Percentiles rank a stretch among this genome's conserved stretches.
phyloP scores from a whole-genome alignment of 2,329 filamentous ascomycete species.

The Trichoderma endophyticum region DNA sequence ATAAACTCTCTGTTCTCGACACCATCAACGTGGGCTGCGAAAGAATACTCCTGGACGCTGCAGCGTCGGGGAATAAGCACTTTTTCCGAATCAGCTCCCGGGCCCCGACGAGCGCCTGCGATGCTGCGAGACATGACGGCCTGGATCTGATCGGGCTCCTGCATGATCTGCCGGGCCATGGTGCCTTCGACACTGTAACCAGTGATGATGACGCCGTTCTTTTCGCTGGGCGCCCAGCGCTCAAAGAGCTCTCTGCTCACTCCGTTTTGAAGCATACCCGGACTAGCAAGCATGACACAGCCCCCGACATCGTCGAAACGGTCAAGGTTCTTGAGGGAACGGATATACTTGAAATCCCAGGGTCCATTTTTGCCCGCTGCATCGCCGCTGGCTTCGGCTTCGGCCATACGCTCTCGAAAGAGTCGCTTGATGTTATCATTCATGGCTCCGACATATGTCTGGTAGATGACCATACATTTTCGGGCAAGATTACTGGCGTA shows the following conservation, averaged over 20 bases:
- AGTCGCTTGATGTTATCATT: slow-evolving; percentile 97
- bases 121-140: slow-evolving; percentile 81
- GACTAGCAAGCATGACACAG: slow-evolving; percentile 95
- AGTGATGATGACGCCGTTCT: slow-evolving; percentile 98
- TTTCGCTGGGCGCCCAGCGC: slow-evolving; percentile 91
- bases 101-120: slow-evolving; percentile 58
- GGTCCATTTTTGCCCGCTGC: slow-evolving; percentile 74
- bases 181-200: slow-evolving; percentile 98
- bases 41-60: slow-evolving; percentile 90
- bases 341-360: slow-evolving; percentile 95
- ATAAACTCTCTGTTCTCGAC: slow-evolving; percentile 96
- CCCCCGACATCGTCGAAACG: slow-evolving; percentile 93
- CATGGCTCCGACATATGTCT: slow-evolving; percentile 97
- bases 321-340: slow-evolving; percentile 87
- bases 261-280: slow-evolving; percentile 97
- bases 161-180: slow-evolving; percentile 94
- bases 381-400: slow-evolving; percentile 78
- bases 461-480: slow-evolving; percentile 98
- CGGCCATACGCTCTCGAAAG: slow-evolving; percentile 89
- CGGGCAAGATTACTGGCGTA: slow-evolving; percentile 93
- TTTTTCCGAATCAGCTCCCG: slow-evolving; percentile 73
- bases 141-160: slow-evolving; percentile 91
- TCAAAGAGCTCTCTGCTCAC: slow-evolving; percentile 91
- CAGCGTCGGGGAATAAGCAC: slow-evolving; percentile 89
- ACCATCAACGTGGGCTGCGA: slow-evolving; percentile 94